Evolutionary conservation across 192 early-diverging fungal species (phyloP), one percentile per base, ranked within the genome.

Genomic region (Entophlyctis helioformis): DNA sequence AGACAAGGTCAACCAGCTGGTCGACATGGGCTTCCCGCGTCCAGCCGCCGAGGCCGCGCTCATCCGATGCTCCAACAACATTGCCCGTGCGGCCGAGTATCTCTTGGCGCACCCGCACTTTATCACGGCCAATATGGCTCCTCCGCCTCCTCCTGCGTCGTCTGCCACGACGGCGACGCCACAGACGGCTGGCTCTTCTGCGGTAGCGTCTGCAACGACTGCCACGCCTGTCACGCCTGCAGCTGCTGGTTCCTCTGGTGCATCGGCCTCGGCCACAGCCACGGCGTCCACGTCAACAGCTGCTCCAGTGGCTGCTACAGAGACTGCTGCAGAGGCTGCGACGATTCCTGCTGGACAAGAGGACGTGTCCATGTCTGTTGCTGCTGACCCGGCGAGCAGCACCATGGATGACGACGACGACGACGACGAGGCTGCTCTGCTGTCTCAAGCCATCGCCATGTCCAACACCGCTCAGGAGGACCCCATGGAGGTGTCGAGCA

Each of bases 11-110:
- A 65, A 76, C n/a, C 78, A 80, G 34, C 64, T 96, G 12, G 56
- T 81, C 12, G 80, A 86, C 20, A 88, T 97, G 89, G 93, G 93
- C 0, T 97, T 94, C 55, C 63, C 81, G 3, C 67, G 80, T 10
- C 62, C 66, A 16, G 81, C 81, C 9, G 87, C 91, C 1, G 85
- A 84, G 51, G 66, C 59, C 19, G 91, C 90, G 3, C 57, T 97
- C 25, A 65, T 79, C 23, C 76, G 87, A 1, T 81, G 75, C 42
- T 66, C 61, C n/a, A 86, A 86, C 39, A 83, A 84, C 42, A 62
- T 93, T 3, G 67, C 67, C 16, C 68, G 86, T 15, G 93, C 93
- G 0, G 78, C 86, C 0, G 87, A 97, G 24, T 90, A 89, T 42
- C 55, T 97, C 22, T 53, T 95, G 4, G 78, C 71, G 10, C 76